Conservation (phyloP, 352 stramenopile genomes). For the Sclerospora graminicola region DNA sequence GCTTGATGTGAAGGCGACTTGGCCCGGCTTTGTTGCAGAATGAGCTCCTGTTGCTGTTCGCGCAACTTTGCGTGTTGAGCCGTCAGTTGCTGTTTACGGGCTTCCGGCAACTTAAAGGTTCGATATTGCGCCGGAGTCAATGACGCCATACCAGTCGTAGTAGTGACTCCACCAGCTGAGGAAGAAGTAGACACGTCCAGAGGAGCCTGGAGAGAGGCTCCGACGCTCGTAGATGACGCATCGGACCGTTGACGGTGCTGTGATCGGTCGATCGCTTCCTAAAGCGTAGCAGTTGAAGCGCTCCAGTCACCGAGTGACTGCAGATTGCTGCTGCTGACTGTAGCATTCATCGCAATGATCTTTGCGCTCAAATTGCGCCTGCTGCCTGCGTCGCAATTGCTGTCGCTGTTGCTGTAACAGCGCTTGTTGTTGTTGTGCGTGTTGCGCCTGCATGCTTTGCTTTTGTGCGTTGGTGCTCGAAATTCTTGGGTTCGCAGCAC, state of each 20-base stretch:
- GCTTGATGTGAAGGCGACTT: constrained; percentile 62
- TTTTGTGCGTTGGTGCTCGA: constrained; percentile 45
- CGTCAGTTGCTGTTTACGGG: constrained; percentile 57
- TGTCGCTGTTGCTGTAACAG: constrained; percentile 37
- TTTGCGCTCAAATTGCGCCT: constrained; percentile 37
- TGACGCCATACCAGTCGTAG: constrained; percentile 19
- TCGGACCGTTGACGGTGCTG: constrained; percentile 3
- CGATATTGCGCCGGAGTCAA: constrained; percentile 63
- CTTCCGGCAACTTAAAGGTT: constrained; percentile 59
- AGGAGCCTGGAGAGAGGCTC: constrained; percentile 30
- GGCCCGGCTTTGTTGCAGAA: constrained; percentile 57
- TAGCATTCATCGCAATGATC: constrained; percentile 26
- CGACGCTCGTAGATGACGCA: constrained; percentile 16
- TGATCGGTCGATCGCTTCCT: constrained; percentile 5
- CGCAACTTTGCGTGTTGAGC: constrained; percentile 61
- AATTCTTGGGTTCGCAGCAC: constrained; percentile 55
- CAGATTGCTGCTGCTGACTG: too few relatives aligned
- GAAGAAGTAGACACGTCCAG: constrained; percentile 33
- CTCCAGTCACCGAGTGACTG: too few relatives aligned
- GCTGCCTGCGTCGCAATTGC: constrained; percentile 27
- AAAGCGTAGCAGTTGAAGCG: too few relatives aligned
- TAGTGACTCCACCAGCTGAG: constrained; percentile 11
- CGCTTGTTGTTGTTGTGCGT: constrained; percentile 39
- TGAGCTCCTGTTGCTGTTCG: constrained; percentile 72
- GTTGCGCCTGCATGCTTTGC: constrained; percentile 54